Percentiles rank a stretch among this genome's conserved stretches.
Conservation (phyloP, 768 basidiomycete species). For the Lentinula raphanica region DNA sequence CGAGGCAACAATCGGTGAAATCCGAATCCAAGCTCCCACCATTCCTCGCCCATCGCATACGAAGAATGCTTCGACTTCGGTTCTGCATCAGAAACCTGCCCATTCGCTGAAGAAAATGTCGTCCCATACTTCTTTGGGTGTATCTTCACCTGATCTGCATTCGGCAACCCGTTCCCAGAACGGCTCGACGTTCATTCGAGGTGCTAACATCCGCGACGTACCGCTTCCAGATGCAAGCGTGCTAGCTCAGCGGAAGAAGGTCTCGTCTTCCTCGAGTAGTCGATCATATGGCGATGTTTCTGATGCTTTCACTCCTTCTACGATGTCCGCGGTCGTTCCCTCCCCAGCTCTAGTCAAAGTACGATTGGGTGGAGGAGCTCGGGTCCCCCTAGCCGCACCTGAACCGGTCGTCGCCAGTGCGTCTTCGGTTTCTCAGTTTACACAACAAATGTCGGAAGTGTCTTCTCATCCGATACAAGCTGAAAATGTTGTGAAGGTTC, state of each 20-base stretch:
- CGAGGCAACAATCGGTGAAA: not conserved
- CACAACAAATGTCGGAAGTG: not conserved
- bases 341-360: not conserved
- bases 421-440: not conserved
- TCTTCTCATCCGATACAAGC: not conserved
- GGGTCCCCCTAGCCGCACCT: not conserved
- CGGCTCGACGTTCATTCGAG: not conserved
- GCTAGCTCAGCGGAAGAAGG: not conserved
- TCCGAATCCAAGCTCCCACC: not conserved
- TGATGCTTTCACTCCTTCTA: not conserved
- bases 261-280: not conserved
- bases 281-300: not conserved
- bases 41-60: not conserved
- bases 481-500: not conserved
- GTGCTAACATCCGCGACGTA: not conserved
- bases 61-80: not conserved
- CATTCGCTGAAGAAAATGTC: not conserved
- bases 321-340: not conserved
- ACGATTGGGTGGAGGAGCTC: not conserved
- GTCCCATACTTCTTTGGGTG: not conserved
- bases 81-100: not conserved
- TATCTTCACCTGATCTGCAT: not conserved
- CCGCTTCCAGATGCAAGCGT: not conserved
- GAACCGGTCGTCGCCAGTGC: not conserved
- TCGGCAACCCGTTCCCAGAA: not conserved